A percentile compares a stretch with the other conserved stretches of the same genome.
These are phyloP conservation scores for Boletus pseudo-olivaceus DNA, from an alignment of 768 basidiomycete species.

Conservation along the genomic window DNA sequence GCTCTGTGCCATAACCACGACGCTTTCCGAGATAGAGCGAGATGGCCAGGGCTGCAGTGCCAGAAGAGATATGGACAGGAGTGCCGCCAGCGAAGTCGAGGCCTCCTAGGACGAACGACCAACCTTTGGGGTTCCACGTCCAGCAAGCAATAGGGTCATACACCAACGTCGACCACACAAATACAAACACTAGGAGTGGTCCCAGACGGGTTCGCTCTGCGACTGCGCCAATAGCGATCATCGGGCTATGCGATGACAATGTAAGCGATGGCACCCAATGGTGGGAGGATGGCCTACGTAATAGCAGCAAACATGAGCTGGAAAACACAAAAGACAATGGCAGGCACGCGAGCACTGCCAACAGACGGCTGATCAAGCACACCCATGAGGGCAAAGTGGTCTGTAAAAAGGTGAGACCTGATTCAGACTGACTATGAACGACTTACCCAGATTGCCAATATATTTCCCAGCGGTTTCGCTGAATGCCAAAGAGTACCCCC, in stretches of 20 bases:
- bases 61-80: slow-evolving; percentile 95
- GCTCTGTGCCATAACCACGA: slow-evolving; percentile 86
- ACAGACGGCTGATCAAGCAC: slow-evolving; percentile 75
- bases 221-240: slow-evolving; percentile 88
- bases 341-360: slow-evolving; percentile 67
- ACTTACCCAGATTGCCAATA: slow-evolving; percentile 82
- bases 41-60: slow-evolving; percentile 86
- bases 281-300: slow-evolving; percentile 48
- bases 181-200: slow-evolving; percentile 86
- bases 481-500: slow-evolving; percentile 94
- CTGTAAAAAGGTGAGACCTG: slow-evolving; percentile 35
- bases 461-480: slow-evolving; percentile 68
- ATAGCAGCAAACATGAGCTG: slow-evolving; percentile 90
- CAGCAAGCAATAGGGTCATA: slow-evolving; percentile 96
- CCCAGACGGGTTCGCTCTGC: slow-evolving; percentile 86
- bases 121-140: slow-evolving; percentile 86
- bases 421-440: background rate
- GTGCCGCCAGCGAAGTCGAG: slow-evolving; percentile 95
- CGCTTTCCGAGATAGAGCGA: slow-evolving; percentile 90
- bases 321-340: slow-evolving; percentile 77
- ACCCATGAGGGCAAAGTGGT: slow-evolving; percentile 77
- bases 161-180: slow-evolving; percentile 83
- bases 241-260: slow-evolving; percentile 48
- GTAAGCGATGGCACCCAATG: background rate
- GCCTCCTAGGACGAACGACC: slow-evolving; percentile 75